phyloP scores from a whole-genome alignment of 2,329 filamentous ascomycete species.

The Zelopaecilomyces penicillatus region DNA sequence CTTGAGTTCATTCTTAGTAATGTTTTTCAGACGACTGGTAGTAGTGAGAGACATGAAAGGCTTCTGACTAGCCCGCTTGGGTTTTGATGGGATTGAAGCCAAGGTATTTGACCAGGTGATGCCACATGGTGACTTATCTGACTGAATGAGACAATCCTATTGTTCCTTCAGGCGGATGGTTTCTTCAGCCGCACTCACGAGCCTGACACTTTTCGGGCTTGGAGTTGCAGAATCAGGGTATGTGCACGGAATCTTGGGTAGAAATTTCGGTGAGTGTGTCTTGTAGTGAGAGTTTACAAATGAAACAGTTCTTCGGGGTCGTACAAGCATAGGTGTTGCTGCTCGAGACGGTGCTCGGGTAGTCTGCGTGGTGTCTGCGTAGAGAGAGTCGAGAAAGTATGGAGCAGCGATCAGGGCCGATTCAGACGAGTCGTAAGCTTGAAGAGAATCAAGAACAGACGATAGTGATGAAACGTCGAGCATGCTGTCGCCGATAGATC shows the following conservation, averaged over 20 bases:
- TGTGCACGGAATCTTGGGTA: constrained; percentile 17
- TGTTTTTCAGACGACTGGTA: constrained; percentile 36
- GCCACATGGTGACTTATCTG: constrained; percentile 10
- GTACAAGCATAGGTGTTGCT: constrained; percentile 61
- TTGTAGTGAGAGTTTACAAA: constrained; percentile 17
- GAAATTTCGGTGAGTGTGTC: neutral
- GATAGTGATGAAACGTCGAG: constrained; percentile 52
- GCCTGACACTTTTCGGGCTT: constrained; percentile 37
- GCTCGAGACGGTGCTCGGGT: constrained; percentile 56
- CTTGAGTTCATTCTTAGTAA: constrained; percentile 41
- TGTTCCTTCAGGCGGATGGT: constrained; percentile 17
- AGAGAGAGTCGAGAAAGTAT: constrained; percentile 71
- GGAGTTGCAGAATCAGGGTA: constrained; percentile 19
- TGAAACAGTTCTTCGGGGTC: constrained; percentile 32
- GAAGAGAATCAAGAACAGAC: constrained; percentile 63
- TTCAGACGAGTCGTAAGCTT: constrained; percentile 71
- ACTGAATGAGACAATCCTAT: constrained; percentile 20
- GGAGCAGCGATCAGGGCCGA: constrained; percentile 66
- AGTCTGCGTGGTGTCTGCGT: constrained; percentile 52
- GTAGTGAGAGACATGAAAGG: constrained; percentile 37
- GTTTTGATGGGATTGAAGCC: constrained; percentile 15
- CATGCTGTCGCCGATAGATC: constrained; percentile 65
- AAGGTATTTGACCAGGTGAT: constrained; percentile 15
- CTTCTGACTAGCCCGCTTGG: constrained; percentile 23
- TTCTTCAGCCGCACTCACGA: constrained; percentile 27